Conservation (phyloP, 257 asterid species). For the Nicotiana noctiflora region DNA sequence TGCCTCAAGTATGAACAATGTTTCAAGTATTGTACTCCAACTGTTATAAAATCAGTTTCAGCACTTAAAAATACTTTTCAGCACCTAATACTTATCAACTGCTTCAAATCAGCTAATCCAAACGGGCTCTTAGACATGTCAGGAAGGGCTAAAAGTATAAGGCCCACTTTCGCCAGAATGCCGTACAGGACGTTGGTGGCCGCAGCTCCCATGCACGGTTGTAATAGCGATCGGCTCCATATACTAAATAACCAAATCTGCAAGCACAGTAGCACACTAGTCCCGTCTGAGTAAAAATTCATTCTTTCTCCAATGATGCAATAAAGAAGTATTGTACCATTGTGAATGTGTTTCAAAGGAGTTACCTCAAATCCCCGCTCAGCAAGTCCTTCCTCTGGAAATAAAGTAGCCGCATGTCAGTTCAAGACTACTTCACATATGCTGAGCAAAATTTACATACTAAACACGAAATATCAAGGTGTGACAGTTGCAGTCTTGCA, state of each 20-base stretch:
- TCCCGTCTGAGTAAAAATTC: neutral
- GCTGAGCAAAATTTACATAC: neutral
- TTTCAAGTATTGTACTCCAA: too few species aligned
- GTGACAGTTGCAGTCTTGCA: neutral
- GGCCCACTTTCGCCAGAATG: too few species aligned
- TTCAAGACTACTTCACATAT: neutral
- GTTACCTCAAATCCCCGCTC: conserved; percentile 84
- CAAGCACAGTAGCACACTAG: neutral
- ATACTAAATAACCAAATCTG: neutral
- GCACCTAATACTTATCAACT: too few species aligned
- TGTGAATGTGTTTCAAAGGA: conserved; percentile 78
- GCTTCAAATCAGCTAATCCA: too few species aligned
- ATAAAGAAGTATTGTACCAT: conserved; percentile 44
- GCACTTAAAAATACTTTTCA: too few species aligned
- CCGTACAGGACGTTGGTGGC: too few species aligned
- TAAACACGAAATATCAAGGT: neutral
- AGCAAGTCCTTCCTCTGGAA: conserved; percentile 76
- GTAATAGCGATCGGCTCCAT: too few species aligned
- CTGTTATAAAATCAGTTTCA: too few species aligned
- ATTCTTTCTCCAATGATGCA: neutral
- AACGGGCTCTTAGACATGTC: too few species aligned
- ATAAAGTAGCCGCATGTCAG: conserved; percentile 3
- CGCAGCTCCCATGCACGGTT: too few species aligned
- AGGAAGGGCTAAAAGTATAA: too few species aligned
- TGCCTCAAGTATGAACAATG: too few species aligned